Conservation (phyloP, 352 stramenopile genomes). For the Globisporangium lucens region DNA sequence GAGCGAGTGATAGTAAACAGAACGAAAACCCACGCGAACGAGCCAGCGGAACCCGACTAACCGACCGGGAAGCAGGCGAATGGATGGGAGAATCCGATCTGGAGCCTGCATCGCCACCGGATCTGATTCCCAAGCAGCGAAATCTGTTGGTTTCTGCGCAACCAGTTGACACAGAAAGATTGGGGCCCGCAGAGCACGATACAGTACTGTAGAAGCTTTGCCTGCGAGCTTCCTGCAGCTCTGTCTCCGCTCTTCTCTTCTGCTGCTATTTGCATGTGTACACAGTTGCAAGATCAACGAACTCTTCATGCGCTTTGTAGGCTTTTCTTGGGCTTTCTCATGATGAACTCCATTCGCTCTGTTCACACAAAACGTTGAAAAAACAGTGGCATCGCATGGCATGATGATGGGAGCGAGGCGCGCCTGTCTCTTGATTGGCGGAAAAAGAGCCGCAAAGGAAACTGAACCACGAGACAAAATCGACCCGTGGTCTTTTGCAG, state of each 20-base stretch:
- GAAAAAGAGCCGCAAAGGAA: background rate
- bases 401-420: background rate
- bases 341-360: background rate
- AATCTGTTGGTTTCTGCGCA: background rate
- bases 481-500: background rate
- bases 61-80: background rate
- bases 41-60: background rate
- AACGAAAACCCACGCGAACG: background rate
- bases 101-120: background rate
- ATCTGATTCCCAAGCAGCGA: constrained; percentile 2
- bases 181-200: background rate
- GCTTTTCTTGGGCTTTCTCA: background rate
- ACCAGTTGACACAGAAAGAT: background rate
- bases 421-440: constrained; percentile 9
- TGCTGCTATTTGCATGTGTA: no score
- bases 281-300: no score
- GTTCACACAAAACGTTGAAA: background rate
- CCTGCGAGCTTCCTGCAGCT: background rate
- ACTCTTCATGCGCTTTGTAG: no score
- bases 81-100: constrained; percentile 6
- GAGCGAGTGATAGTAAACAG: constrained; percentile 1
- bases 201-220: background rate
- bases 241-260: background rate
- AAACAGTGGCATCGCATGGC: background rate
- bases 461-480: constrained; percentile 4